Conservation (phyloP, 2,329 filamentous ascomycete genomes). For the Cladosporium colombiae region DNA sequence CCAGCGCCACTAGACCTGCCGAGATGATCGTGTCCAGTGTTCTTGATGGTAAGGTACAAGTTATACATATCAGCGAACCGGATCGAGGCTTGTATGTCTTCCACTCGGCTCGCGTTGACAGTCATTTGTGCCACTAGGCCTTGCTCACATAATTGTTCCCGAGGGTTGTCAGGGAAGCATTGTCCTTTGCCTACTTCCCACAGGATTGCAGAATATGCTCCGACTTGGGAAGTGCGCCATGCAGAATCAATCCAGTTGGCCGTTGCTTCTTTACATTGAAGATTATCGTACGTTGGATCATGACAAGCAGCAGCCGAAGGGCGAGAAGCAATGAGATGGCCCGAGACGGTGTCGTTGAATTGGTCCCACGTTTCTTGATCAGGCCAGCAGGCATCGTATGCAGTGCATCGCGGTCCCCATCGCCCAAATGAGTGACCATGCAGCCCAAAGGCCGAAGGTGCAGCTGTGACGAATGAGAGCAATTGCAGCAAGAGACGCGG, state of each 20-base stretch:
- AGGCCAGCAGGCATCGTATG: background rate
- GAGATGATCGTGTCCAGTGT: conserved; percentile 32
- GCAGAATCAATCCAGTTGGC: background rate
- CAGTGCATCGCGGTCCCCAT: background rate
- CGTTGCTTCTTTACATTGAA: background rate
- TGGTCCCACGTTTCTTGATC: background rate
- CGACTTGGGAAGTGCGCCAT: background rate
- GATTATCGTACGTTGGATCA: background rate
- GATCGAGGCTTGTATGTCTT: conserved; percentile 28
- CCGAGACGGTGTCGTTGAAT: background rate
- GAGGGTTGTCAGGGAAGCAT: background rate
- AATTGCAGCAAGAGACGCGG: background rate
- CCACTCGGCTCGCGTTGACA: background rate
- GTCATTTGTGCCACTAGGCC: conserved; percentile 2
- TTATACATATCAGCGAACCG: conserved; percentile 1
- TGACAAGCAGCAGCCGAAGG: background rate
- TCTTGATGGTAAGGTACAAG: conserved; percentile 31
- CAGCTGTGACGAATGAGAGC: background rate
- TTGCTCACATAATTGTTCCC: background rate
- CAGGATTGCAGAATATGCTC: background rate
- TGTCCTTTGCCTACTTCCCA: background rate
- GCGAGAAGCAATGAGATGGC: background rate
- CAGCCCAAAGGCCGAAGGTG: background rate
- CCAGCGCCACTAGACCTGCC: conserved; percentile 26
- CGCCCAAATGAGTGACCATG: background rate